Evolutionary conservation across 2,329 filamentous ascomycete species (phyloP).

Genomic region (Cyclaneusma minus): DNA sequence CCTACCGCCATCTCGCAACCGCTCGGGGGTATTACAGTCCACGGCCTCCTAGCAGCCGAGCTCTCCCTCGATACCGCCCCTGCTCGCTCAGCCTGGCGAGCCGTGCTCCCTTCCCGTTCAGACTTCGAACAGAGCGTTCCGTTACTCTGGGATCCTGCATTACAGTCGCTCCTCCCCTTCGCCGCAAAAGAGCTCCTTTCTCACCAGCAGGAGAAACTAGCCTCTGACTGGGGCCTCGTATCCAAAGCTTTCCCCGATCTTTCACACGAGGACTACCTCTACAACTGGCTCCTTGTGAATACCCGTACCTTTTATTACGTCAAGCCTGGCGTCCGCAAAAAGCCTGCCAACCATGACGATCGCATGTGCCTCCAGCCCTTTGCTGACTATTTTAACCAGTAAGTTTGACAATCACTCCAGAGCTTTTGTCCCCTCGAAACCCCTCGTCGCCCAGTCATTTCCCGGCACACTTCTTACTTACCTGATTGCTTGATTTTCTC

Average conservation of each 20-base stretch:
- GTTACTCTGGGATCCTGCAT: conserved; percentile 30
- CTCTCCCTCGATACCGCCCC: conserved; percentile 37
- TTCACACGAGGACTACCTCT: conserved; percentile 25
- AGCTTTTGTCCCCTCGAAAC: too few relatives aligned
- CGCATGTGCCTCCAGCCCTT: conserved; percentile 57
- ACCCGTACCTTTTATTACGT: conserved; percentile 47
- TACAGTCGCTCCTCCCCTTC: conserved; percentile 29
- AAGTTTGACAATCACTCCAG: too few relatives aligned
- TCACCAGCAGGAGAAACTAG: conserved; percentile 37
- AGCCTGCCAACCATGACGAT: conserved; percentile 30
- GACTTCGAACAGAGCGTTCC: conserved; percentile 46
- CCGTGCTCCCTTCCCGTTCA: conserved; percentile 45
- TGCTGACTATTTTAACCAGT: conserved; percentile 59
- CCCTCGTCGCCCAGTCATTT: too few relatives aligned
- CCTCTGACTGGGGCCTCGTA: conserved; percentile 31
- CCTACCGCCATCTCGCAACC: conserved; percentile 36
- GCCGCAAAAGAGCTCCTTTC: conserved; percentile 28
- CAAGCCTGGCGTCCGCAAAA: conserved; percentile 21
- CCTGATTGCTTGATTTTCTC: too few relatives aligned
- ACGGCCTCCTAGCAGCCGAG: conserved; percentile 58
- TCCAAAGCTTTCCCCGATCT: conserved; percentile 24
- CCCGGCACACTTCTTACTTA: too few relatives aligned
- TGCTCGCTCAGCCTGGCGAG: conserved; percentile 42
- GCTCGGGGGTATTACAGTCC: conserved; percentile 40
- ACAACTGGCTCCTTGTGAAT: conserved; percentile 44